Conservation (phyloP, 352 stramenopile species). For the Globisporangium paroecandrum region DNA sequence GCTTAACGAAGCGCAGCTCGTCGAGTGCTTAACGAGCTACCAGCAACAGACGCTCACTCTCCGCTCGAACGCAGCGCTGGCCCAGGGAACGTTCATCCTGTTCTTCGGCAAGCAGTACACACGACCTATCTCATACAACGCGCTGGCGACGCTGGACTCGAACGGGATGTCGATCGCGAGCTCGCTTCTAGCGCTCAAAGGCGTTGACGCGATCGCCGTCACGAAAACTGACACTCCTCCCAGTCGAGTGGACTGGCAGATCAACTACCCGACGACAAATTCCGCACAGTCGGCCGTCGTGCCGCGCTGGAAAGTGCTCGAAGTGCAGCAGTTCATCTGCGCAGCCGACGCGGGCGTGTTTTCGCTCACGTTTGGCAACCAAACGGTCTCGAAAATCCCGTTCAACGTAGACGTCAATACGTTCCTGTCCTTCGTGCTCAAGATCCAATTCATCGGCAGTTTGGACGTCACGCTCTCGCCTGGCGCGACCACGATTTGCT, state of each 20-base stretch:
- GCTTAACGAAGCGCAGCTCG: conserved; percentile 59
- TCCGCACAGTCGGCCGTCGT: conserved; percentile 45
- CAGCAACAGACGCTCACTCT: conserved; percentile 54
- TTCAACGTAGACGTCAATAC: conserved; percentile 58
- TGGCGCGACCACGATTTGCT: conserved; percentile 43
- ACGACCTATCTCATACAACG: conserved; percentile 54
- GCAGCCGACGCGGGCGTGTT: conserved; percentile 57
- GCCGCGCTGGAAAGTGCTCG: conserved; percentile 50
- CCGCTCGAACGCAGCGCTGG: conserved; percentile 38
- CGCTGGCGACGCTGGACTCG: conserved; percentile 40
- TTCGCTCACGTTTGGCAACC: conserved; percentile 49
- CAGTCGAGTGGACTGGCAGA: conserved; percentile 42
- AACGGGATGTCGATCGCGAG: conserved; percentile 47
- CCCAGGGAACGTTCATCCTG: conserved; percentile 53
- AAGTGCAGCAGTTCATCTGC: conserved; percentile 81
- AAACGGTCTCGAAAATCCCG: conserved; percentile 55
- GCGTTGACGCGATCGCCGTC: conserved; percentile 35
- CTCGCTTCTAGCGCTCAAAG: conserved; percentile 39
- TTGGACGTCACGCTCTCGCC: conserved; percentile 46
- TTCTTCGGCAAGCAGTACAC: conserved; percentile 65
- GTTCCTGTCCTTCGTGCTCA: conserved; percentile 36
- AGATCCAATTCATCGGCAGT: conserved; percentile 41
- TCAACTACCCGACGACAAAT: conserved; percentile 50
- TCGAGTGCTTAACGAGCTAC: conserved; percentile 59
- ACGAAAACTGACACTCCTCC: conserved; percentile 27